Evolutionary conservation across 2,329 filamentous ascomycete genomes (phyloP), one percentile per base, ranked within the genome.

Genomic region (Boeremia exigua): DNA sequence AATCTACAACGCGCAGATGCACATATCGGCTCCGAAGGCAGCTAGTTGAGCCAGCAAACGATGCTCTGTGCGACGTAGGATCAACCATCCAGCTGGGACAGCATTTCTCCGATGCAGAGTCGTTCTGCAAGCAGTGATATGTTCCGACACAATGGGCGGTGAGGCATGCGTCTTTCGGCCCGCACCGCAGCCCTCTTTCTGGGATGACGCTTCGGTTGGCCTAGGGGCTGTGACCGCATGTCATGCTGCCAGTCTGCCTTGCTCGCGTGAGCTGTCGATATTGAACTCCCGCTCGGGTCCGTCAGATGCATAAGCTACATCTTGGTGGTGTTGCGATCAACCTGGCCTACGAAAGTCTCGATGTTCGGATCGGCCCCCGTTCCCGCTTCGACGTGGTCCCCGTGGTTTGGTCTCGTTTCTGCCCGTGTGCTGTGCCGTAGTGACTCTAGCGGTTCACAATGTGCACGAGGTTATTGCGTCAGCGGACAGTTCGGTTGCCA

Each of bases 121-220:
- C 36, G 27, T 43, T 48, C n/a, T 36, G 52, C 44, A 23, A 23
- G 42, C 40, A 36, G 52, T 39, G 28, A 37, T 33, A 17, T 14
- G 44, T 48, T 48, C 54, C 48, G 54, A 56, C 38, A 48, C 48
- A 51, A 56, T 48, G 54, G 54, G 54, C 48, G 48, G 48, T 52
- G 54, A 52, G 30, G 33, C 44, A 46, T 32, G 46, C 46, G 46
- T 50, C 40, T 25, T 36, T 45, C 54, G 54, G 54, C 37, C 54
- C 54, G 54, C 38, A 48, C 54, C 48, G 54, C 37, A 52, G 54
- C 54, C 48, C 40, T 29, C 38, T 30, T 19, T 30, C 44, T 57
- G 44, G 48, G 36, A 48, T 17, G n/a, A n/a, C 12, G n/a, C 51
- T 38, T 25, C 38, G 43, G 37, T 48, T 43, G 37, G 50, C 11